Percentiles rank a stretch among this genome's conserved stretches.
These are phyloP conservation scores for Lentinula guzmanii DNA, from an alignment of 768 basidiomycete genomes.

Conservation along the genomic window DNA sequence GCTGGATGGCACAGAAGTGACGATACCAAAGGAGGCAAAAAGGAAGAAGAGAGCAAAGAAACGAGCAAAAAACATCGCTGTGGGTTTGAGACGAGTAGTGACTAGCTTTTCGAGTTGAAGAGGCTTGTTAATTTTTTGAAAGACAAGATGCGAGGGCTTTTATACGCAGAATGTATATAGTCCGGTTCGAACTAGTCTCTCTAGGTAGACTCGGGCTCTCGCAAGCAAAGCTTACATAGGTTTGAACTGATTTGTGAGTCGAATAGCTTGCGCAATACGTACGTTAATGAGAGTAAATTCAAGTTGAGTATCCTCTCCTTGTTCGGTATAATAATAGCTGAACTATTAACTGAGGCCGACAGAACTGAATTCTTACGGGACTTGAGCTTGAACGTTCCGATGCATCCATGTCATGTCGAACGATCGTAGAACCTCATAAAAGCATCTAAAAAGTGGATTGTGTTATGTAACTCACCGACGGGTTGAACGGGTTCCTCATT, in stretches of 20 bases:
- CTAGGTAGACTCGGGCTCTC: too few relatives aligned
- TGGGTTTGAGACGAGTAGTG: neutral
- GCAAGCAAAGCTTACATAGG: neutral
- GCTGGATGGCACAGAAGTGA: neutral
- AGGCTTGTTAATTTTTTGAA: neutral
- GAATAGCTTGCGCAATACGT: neutral
- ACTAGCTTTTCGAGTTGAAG: neutral
- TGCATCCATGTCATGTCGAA: too few relatives aligned
- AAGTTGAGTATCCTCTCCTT: too few relatives aligned
- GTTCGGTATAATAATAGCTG: too few relatives aligned
- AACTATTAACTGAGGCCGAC: too few relatives aligned
- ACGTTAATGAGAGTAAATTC: neutral
- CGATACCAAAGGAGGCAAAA: conserved; percentile 1
- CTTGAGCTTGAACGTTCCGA: too few relatives aligned
- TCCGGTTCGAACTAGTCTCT: too few relatives aligned
- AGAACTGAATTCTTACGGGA: too few relatives aligned
- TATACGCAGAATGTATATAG: neutral
- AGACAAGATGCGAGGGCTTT: neutral
- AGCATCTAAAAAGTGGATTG: too few relatives aligned
- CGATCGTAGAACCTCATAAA: too few relatives aligned
- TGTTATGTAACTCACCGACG: too few relatives aligned
- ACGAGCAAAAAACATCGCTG: conserved; percentile 1
- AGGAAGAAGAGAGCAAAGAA: conserved; percentile 2
- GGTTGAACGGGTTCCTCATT: too few relatives aligned
- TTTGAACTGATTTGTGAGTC: neutral